Conservation (phyloP, 257 asterid genomes). For the Ocimum tenuiflorum region DNA sequence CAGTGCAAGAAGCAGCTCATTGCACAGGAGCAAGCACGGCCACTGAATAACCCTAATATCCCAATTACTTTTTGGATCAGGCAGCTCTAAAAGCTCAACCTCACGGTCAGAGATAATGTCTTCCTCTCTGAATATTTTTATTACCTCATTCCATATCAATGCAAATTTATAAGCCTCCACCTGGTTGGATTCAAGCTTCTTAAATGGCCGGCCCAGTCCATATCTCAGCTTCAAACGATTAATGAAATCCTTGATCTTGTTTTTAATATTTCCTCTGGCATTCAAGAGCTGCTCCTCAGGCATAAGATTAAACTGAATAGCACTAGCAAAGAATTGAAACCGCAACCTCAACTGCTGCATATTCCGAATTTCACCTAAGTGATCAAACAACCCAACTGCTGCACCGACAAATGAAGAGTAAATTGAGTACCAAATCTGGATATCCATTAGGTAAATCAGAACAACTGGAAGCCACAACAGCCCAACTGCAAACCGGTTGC, state of each 20-base stretch:
- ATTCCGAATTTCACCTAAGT: constrained; percentile 95
- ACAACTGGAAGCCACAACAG: constrained; percentile 91
- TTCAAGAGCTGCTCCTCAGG: constrained; percentile 94
- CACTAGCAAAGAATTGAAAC: constrained; percentile 97
- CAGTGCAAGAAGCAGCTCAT: constrained; percentile 84
- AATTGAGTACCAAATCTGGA: constrained; percentile 91
- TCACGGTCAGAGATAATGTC: constrained; percentile 81
- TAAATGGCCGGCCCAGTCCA: constrained; percentile 87
- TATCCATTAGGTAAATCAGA: constrained; percentile 86
- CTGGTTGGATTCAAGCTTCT: constrained; percentile 86
- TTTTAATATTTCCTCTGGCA: constrained; percentile 62
- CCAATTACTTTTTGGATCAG: constrained; percentile 65
- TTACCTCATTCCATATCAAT: constrained; percentile 93
- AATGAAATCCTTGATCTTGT: constrained; percentile 71
- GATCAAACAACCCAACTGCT: constrained; percentile 83
- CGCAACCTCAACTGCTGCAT: constrained; percentile 90
- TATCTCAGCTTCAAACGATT: constrained; percentile 85
- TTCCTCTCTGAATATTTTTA: constrained; percentile 80
- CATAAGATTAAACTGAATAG: constrained; percentile 93
- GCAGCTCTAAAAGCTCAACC: constrained; percentile 89
- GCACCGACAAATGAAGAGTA: constrained; percentile 90
- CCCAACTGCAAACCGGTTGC: constrained; percentile 83
- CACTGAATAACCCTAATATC: constrained; percentile 85
- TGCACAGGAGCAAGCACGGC: constrained; percentile 95
- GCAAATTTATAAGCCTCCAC: constrained; percentile 95